Evolutionary conservation across 768 basidiomycete species (phyloP), one percentile per base, ranked within the genome.

Genomic region (Dentipellis sp.): DNA sequence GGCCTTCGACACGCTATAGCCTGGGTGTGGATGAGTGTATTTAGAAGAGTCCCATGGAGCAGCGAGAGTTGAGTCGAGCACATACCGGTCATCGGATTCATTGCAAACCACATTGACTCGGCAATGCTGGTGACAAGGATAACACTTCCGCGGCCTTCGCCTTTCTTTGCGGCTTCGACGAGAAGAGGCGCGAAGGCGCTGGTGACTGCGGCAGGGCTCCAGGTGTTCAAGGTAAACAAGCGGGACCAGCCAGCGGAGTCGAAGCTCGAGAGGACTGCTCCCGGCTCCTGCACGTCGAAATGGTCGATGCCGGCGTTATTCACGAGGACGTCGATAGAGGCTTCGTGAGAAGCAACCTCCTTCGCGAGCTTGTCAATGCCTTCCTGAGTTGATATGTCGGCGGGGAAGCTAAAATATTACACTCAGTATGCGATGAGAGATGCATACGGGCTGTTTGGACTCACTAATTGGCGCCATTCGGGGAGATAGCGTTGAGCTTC

Each of bases 31-130:
- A 19, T 11, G 37, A 3, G 29, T 6, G 6, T 29, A n/a, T 62
- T 86, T 86, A 84, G 56, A 79, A 84, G 14, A 85, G 89, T 80
- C 5, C 87, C 88, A 39, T 87, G 86, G 37, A 84, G 85, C 50
- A 89, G 70, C 46, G 87, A n/a, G n/a, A n/a, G 72, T 61, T 89
- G 89, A 65, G 84, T 6, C 6, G 86, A 59, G 88, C 75, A 53
- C 89, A 86, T 14, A 82, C 80, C 85, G 88, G 52, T 86, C 83
- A 10, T 80, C 77, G 40, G 88, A 74, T 45, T 88, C 68, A 63
- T 3, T 29, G 29, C 29, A 29, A 29, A 29, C 29, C 29, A 29
- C 29, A 29, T 29, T 29, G 29, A 29, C 29, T 29, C 29, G 3
- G 29, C 29, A 29, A 29, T 29, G 29, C 29, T 29, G 29, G 6